Evolutionary conservation across 208 protist species (phyloP).

Genomic region (Acanthamoeba royreba): DNA sequence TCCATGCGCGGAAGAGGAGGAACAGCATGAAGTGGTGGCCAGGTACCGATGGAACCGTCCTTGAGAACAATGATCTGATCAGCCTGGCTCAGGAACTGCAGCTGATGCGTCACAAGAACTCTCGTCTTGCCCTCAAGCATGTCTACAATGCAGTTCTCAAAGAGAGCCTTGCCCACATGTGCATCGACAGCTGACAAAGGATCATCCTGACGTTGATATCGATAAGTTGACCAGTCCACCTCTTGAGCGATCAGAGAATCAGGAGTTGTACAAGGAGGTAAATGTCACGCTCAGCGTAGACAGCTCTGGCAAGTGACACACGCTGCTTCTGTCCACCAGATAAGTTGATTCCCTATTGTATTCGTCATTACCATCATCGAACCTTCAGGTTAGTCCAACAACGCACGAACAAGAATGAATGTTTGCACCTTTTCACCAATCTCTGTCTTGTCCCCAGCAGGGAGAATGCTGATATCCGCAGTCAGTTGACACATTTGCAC

Average conservation of each 20-base stretch:
- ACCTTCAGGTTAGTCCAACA: slow-evolving; percentile 74
- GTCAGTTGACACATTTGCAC: slow-evolving; percentile 81
- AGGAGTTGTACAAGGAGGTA: slow-evolving; percentile 53
- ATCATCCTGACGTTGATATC: slow-evolving; percentile 67
- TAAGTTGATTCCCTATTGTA: slow-evolving; percentile 83
- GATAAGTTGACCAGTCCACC: background rate
- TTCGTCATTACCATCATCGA: slow-evolving; percentile 89
- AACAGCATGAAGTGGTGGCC: background rate
- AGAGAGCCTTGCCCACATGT: slow-evolving; percentile 79
- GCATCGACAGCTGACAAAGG: slow-evolving; percentile 77
- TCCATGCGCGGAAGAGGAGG: background rate
- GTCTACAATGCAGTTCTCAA: slow-evolving; percentile 73
- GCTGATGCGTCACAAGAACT: slow-evolving; percentile 91
- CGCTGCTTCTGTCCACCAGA: slow-evolving; percentile 78
- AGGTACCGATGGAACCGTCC: slow-evolving; percentile 24
- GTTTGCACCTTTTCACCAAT: slow-evolving; percentile 82
- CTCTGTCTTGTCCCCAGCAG: slow-evolving; percentile 85
- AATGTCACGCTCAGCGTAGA: slow-evolving; percentile 75
- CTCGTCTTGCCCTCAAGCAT: slow-evolving; percentile 83
- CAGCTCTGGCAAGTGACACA: slow-evolving; percentile 72
- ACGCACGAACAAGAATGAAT: background rate
- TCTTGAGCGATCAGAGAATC: background rate
- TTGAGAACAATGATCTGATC: slow-evolving; percentile 85
- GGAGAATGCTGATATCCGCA: slow-evolving; percentile 84
- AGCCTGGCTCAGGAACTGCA: slow-evolving; percentile 84